These are phyloP conservation scores for Termitomyces sp. DNA, from an alignment of 768 basidiomycete genomes.

Conservation along the genomic window DNA sequence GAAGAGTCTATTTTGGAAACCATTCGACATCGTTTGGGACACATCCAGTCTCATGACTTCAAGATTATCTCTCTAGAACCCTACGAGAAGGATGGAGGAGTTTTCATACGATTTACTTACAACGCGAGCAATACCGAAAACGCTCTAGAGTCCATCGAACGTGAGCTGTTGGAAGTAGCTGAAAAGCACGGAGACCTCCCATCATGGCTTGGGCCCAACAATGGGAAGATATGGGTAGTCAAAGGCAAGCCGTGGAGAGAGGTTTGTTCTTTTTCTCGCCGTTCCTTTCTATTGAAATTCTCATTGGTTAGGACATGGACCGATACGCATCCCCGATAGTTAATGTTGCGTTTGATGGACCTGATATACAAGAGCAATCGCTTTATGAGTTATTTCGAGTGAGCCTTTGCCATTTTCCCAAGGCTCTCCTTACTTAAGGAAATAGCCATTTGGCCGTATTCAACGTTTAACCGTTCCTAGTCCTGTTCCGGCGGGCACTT, in stretches of 20 bases:
- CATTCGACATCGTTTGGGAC: conserved; percentile 43
- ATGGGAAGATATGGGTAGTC: conserved; percentile 64
- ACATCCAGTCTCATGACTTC: conserved; percentile 53
- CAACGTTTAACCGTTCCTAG: conserved; percentile 55
- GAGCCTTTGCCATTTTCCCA: conserved; percentile 19
- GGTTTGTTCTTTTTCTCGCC: conserved; percentile 32
- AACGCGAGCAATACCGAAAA: conserved; percentile 28
- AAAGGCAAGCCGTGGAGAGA: conserved; percentile 80
- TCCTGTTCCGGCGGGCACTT: conserved; percentile 59
- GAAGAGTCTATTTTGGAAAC: conserved; percentile 50
- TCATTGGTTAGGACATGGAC: conserved; percentile 67
- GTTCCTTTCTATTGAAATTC: background rate
- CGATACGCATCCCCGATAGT: conserved; percentile 72
- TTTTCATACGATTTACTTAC: conserved; percentile 75
- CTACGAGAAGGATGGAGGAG: conserved; percentile 78
- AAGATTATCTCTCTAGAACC: conserved; percentile 59
- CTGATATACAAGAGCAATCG: conserved; percentile 76
- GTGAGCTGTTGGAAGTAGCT: conserved; percentile 38
- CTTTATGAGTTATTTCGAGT: conserved; percentile 79
- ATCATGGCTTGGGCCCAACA: conserved; percentile 53
- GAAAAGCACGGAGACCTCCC: conserved; percentile 51
- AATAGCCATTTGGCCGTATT: conserved; percentile 80
- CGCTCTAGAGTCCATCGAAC: conserved; percentile 44
- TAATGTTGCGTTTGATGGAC: conserved; percentile 82
- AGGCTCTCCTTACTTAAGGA: background rate